A percentile compares a stretch with the other conserved stretches of the same genome.
phyloP scores from a whole-genome alignment of 495 filamentous ascomycete species.

The Aspergillus homomorphus region DNA sequence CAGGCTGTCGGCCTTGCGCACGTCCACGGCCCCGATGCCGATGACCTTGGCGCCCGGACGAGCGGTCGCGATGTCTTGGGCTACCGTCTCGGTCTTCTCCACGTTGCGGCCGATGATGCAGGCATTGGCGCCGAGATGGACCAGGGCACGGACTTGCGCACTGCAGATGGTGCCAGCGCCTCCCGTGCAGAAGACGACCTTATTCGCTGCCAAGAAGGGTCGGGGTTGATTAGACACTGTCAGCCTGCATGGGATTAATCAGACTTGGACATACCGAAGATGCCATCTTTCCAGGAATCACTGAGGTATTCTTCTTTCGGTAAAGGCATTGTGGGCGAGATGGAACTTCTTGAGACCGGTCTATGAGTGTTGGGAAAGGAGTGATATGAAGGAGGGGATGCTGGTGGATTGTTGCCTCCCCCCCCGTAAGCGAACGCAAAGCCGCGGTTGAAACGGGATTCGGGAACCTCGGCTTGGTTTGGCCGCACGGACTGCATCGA shows the following conservation, averaged over 20 bases:
- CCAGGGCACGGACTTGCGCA: slow-evolving; percentile 85
- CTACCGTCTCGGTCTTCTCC: slow-evolving; percentile 80
- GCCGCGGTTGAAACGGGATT: no score
- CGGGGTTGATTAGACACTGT: neutral
- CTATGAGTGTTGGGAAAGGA: neutral
- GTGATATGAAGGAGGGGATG: neutral
- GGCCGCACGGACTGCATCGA: no score
- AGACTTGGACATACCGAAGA: slow-evolving; percentile 59
- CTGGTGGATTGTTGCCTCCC: no score
- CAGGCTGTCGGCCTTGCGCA: slow-evolving; percentile 67
- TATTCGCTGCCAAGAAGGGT: slow-evolving; percentile 59
- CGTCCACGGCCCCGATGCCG: slow-evolving; percentile 81
- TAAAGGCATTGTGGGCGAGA: slow-evolving; percentile 48
- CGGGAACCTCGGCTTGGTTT: no score
- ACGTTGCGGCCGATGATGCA: slow-evolving; percentile 89
- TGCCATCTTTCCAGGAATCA: slow-evolving; percentile 76
- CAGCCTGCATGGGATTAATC: slow-evolving; percentile 7
- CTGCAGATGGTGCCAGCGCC: slow-evolving; percentile 93
- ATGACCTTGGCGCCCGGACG: slow-evolving; percentile 77
- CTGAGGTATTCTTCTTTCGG: slow-evolving; percentile 73
- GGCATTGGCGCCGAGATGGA: slow-evolving; percentile 88
- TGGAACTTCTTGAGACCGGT: no score
- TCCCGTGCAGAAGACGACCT: slow-evolving; percentile 93
- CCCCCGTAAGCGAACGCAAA: no score
- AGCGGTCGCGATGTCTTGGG: slow-evolving; percentile 75